Evolutionary conservation across 2,329 filamentous ascomycete genomes (phyloP), one percentile per base, ranked within the genome.

Genomic region (Trichophyton equinum): DNA sequence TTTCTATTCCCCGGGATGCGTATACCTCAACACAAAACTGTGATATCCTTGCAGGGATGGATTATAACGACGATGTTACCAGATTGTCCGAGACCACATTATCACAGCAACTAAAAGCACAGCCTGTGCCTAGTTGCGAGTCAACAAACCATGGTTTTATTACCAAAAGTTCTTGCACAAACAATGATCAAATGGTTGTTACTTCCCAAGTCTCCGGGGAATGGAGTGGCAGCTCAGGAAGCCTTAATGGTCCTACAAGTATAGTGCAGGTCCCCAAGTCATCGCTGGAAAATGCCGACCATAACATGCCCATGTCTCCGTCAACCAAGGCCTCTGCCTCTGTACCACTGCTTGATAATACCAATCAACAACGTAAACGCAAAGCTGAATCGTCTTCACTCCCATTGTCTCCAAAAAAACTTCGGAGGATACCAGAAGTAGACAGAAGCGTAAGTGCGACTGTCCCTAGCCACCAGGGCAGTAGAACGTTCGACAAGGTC

Each of bases 11-110:
- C 8, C 40, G 33, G 22, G 60, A 38, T 13, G 40, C 59, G 40
- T 60, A 62, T 30, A 61, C 60, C 36, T 60, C 58, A 3, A 64
- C 60, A n/a, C 60, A 63, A 42, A 57, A 57, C 27, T 15, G 57
- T 25, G 42, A 60, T 8, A 15, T 36, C 8, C 25, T 5, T 8
- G 5, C 51, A 11, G 27, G 7, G 27, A 15, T 18, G 33, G 51
- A 55, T 13, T 13, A 36, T 25, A 27, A n/a, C 3, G n/a, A 9
- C 11, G 51, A 36, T 9, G 2, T 30, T n/a, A 36, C 27, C 2
- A 20, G 9, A 3, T 9, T 33, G 20, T n/a, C 51, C 15, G 27
- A 36, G 6, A 33, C 51, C 27, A n/a, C 36, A 4, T 15, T 36
- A 55, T 55, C 51, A n/a, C 51, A 55, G 9, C 51, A 55, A 33